Percentiles rank a stretch among this genome's conserved stretches.
Evolutionary conservation across 2,329 filamentous ascomycete genomes (phyloP).

Genomic region (Claviceps citrina): DNA sequence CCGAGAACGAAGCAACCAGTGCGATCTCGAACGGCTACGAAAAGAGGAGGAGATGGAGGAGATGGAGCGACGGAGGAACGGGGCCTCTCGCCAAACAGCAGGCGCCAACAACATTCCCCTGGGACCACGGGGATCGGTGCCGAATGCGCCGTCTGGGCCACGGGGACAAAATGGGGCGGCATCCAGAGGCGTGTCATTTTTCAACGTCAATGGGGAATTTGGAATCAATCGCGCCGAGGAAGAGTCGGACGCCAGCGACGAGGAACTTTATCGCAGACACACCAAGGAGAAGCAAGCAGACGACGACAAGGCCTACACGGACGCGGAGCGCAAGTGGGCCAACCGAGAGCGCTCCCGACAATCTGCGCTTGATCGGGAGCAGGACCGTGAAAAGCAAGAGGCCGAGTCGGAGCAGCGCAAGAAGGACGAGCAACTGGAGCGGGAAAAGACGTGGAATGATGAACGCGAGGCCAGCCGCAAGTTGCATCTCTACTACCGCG

Average conservation of each 20-base stretch:
- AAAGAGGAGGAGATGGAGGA: conserved; percentile 88
- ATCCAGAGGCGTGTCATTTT: conserved; percentile 49
- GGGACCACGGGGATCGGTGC: conserved; percentile 30
- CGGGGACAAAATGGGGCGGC: conserved; percentile 48
- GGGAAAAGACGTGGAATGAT: conserved; percentile 66
- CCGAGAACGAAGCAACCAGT: conserved; percentile 73
- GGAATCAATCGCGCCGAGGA: conserved; percentile 60
- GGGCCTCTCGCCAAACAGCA: conserved; percentile 42
- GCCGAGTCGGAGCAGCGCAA: conserved; percentile 48
- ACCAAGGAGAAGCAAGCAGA: conserved; percentile 58
- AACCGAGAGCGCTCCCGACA: conserved; percentile 75
- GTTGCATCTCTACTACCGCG: conserved; percentile 68
- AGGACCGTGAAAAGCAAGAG: conserved; percentile 64
- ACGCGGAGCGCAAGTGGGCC: conserved; percentile 79
- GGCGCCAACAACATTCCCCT: conserved; percentile 42
- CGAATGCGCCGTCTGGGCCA: conserved; percentile 57
- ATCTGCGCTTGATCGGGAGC: conserved; percentile 73
- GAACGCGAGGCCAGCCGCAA: conserved; percentile 64
- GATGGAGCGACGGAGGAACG: conserved; percentile 61
- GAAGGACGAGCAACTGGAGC: conserved; percentile 52
- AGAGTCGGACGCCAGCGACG: conserved; percentile 74
- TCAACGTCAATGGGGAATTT: conserved; percentile 70
- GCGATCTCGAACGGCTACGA: conserved; percentile 75
- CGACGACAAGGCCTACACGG: conserved; percentile 63
- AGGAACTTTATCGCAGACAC: conserved; percentile 63